Evolutionary conservation across 495 filamentous ascomycete genomes (phyloP).

Genomic region (Durotheca rogersii): DNA sequence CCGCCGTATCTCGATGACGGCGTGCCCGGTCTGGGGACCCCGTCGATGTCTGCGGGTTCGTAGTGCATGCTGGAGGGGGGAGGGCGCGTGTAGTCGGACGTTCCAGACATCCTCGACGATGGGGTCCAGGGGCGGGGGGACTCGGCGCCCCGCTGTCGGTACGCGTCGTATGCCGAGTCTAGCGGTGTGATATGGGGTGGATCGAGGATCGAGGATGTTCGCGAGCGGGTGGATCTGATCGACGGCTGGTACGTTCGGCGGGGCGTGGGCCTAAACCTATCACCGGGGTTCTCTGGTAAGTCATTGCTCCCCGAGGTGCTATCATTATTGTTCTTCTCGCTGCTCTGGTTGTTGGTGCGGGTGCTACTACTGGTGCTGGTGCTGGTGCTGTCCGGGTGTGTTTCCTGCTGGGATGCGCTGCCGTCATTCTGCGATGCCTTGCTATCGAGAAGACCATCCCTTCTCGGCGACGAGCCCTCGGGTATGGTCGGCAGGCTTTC

Average conservation of each 20-base stretch:
- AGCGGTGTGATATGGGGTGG: constrained; percentile 50
- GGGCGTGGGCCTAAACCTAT: constrained; percentile 35
- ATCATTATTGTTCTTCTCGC: too few species aligned
- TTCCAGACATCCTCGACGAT: constrained; percentile 51
- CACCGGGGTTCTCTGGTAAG: constrained; percentile 43
- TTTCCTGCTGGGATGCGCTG: constrained; percentile 3
- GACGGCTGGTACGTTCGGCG: constrained; percentile 52
- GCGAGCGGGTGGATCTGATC: constrained; percentile 45
- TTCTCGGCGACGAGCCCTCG: constrained; percentile 49
- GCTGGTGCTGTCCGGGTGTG: background rate
- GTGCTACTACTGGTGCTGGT: too few species aligned
- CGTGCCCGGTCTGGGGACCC: constrained; percentile 85
- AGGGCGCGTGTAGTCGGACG: constrained; percentile 65
- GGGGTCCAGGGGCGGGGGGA: constrained; percentile 76
- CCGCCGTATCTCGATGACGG: constrained; percentile 84
- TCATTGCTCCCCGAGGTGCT: constrained; percentile 18
- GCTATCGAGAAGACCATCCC: constrained; percentile 32
- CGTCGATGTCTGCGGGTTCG: constrained; percentile 85
- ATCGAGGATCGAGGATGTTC: constrained; percentile 45
- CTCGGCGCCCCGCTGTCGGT: constrained; percentile 33
- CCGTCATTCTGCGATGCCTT: constrained; percentile 4
- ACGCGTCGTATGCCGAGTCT: constrained; percentile 47
- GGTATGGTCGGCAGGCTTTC: constrained; percentile 44
- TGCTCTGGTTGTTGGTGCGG: too few species aligned
- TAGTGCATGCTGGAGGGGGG: constrained; percentile 69